These are phyloP conservation scores for Syzygium aqueum DNA, from an alignment of 345 rosid genomes.

Conservation along the genomic window DNA sequence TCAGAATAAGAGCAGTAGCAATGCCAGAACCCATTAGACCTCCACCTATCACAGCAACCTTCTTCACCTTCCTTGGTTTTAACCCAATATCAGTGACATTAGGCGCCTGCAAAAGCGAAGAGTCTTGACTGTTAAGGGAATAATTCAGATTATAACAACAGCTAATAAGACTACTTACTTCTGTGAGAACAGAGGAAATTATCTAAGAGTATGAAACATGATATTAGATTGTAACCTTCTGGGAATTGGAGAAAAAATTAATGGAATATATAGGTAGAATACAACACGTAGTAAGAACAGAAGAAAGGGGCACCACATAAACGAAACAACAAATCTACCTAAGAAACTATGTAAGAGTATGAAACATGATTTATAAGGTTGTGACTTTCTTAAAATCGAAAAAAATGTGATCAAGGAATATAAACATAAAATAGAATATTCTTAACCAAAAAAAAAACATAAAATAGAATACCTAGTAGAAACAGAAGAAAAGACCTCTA, in stretches of 20 bases:
- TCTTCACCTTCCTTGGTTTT: constrained; percentile 68
- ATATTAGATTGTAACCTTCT: background rate
- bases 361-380: background rate
- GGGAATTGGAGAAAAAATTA: background rate
- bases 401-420: background rate
- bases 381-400: background rate
- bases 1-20: constrained; percentile 63
- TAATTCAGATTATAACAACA: background rate
- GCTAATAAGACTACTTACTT: background rate
- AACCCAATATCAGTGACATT: constrained; percentile 76
- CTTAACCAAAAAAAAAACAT: too few species aligned
- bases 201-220: background rate
- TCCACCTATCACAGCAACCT: constrained; percentile 95
- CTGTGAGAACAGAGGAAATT: background rate
- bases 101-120: constrained; percentile 61
- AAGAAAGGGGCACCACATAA: background rate
- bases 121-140: background rate
- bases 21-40: constrained; percentile 99
- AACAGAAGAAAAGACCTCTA: background rate
- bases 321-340: background rate
- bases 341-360: background rate
- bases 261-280: background rate
- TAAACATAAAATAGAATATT: background rate
- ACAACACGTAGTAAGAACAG: background rate
- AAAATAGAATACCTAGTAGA: background rate